A percentile compares a stretch with the other conserved stretches of the same genome.
Evolutionary conservation across 2,329 filamentous ascomycete genomes (phyloP).

Genomic region (Camillea tinctor): DNA sequence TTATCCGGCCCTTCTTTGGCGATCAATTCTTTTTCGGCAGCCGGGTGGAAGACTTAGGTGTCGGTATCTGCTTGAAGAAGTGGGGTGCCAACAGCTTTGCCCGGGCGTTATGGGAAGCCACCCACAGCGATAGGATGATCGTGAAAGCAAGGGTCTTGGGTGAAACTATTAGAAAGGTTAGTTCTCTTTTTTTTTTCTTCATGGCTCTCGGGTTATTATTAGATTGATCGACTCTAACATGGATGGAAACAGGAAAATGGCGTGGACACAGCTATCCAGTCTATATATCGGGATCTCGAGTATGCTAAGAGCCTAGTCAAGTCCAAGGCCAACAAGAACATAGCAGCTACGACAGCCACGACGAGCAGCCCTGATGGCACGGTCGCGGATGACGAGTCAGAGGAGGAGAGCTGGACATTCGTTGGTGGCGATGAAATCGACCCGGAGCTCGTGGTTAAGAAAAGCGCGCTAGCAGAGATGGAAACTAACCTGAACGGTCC

Average conservation of each 20-base stretch:
- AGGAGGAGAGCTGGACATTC: conserved; percentile 89
- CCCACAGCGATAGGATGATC: conserved; percentile 88
- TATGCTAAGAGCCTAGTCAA: conserved; percentile 85
- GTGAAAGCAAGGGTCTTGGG: conserved; percentile 78
- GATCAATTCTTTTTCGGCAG: conserved; percentile 96
- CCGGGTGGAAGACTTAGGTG: conserved; percentile 87
- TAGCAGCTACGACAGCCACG: conserved; percentile 30
- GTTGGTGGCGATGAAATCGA: conserved; percentile 55
- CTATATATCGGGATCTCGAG: conserved; percentile 91
- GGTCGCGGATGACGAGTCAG: conserved; percentile 54
- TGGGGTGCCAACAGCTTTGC: conserved; percentile 85
- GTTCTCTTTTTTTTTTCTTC: conserved; percentile 29
- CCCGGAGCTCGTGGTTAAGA: conserved; percentile 32
- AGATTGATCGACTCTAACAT: too few species aligned
- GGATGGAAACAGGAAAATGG: conserved; percentile 76
- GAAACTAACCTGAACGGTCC: conserved; percentile 18
- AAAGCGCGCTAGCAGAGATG: conserved; percentile 25
- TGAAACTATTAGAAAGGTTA: conserved; percentile 81
- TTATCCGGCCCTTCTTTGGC: conserved; percentile 95
- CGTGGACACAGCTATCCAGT: conserved; percentile 85
- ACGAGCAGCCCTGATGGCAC: conserved; percentile 31
- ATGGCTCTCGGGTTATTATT: too few species aligned
- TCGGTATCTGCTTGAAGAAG: conserved; percentile 85
- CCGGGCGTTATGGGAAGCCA: conserved; percentile 85
- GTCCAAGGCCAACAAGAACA: conserved; percentile 55